Evolutionary conservation across 331 rosid species (phyloP), one percentile per base, ranked within the genome.

Genomic region (Rosa hybrid): DNA sequence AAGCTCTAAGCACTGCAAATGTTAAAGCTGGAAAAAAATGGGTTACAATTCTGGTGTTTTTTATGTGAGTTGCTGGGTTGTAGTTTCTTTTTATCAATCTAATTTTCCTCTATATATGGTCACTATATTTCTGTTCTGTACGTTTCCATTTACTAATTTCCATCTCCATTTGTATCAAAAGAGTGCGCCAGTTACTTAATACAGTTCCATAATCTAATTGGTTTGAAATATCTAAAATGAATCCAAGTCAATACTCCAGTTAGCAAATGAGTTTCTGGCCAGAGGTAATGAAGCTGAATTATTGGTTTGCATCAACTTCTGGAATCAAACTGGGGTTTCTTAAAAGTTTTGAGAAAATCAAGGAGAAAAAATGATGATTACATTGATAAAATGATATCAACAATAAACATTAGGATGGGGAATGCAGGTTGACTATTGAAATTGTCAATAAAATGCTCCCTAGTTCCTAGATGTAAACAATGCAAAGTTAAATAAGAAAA

Each of bases 381-480:
- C 10, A 63, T 27, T 27, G 42, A 25, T 64, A 64, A 64, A 27
- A 12, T 30, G 45, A 0, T 64, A 30, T 64, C 45, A 16, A 64
- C 1, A 62, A 62, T 25, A 62, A 23, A 67, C n/a, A 67, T 67
- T 8, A 39, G 39, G 12, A 67, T 13, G 25, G 72, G 46, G 25
- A 30, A 7, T 67, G 72, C 23, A 67, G 49, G n/a, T 7, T 51
- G 64, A 72, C 25, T 64, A 69, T 71, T 67, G 44, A 73, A 62
- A 30, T 20, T 39, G n/a, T 18, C 49, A 67, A 67, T 11, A 16
- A 65, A 65, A 30, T 6, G 46, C 46, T 65, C 21, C 9, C 44
- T 13, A 6, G 48, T 67, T 18, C 49, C 25, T 18, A 62, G 48
- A 76, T 76, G 46, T 63, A 42, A 23, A 59, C 20, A 9, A 59